These are phyloP conservation scores for Collybia mongolica DNA, from an alignment of 768 basidiomycete genomes.

Conservation along the genomic window DNA sequence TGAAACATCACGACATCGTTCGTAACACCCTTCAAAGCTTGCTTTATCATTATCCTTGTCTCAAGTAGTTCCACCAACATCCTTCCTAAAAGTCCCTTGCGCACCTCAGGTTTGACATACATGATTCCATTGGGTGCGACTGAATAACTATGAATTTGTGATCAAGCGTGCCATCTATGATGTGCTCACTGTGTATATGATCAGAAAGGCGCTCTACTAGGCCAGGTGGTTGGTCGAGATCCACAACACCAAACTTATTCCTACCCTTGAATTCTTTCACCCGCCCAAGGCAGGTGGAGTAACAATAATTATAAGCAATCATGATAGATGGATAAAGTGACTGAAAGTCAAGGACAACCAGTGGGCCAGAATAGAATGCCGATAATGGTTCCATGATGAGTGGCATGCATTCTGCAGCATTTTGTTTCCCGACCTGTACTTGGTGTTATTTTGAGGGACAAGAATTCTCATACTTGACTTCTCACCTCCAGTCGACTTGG, in stretches of 20 bases:
- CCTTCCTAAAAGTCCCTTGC: constrained; percentile 82
- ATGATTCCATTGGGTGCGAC: constrained; percentile 96
- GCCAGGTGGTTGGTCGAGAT: constrained; percentile 67
- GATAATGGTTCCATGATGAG: constrained; percentile 94
- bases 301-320: constrained; percentile 98
- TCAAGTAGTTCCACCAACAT: constrained; percentile 94
- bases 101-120: constrained; percentile 83
- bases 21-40: constrained; percentile 84
- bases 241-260: constrained; percentile 84
- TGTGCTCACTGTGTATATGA: constrained; percentile 67
- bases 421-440: constrained; percentile 87
- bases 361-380: constrained; percentile 88
- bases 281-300: constrained; percentile 94
- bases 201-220: constrained; percentile 68
- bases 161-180: background rate
- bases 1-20: constrained; percentile 61
- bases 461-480: constrained; percentile 1
- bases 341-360: constrained; percentile 95
- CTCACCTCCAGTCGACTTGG: constrained; percentile 84
- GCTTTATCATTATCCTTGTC: constrained; percentile 97
- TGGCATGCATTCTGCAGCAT: constrained; percentile 94
- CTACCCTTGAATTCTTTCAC: constrained; percentile 82
- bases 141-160: constrained; percentile 23
- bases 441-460: background rate
- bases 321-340: constrained; percentile 96